Percentiles rank a stretch among this genome's conserved stretches.
Conservation (phyloP, 1,284 basidiomycete species). For the Cutaneotrichosporon mucoides region DNA sequence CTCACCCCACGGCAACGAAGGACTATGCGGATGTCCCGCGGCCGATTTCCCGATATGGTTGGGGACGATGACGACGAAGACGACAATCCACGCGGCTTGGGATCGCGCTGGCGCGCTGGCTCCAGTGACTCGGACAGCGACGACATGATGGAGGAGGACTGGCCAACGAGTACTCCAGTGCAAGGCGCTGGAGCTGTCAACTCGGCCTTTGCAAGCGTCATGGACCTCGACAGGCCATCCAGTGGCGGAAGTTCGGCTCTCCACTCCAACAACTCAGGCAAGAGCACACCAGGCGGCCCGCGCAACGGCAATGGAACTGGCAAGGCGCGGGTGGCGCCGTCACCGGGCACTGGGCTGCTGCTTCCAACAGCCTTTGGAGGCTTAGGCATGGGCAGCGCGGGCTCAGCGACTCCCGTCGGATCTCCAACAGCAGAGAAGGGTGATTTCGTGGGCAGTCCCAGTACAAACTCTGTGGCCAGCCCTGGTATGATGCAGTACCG, state of each 20-base stretch:
- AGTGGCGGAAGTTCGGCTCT: constrained; percentile 9
- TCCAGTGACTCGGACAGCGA: constrained; percentile 37
- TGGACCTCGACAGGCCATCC: constrained; percentile 44
- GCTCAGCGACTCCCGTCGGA: constrained; percentile 30
- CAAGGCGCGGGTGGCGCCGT: constrained; percentile 2
- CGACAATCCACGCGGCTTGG: constrained; percentile 3
- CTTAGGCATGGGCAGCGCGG: constrained; percentile 29
- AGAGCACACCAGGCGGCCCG: constrained; percentile 13
- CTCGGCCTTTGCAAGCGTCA: constrained; percentile 41
- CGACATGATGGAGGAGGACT: constrained; percentile 30
- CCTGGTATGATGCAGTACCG: constrained; percentile 45
- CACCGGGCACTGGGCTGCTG: constrained; percentile 32
- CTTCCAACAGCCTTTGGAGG: constrained; percentile 40
- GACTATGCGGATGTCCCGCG: constrained; percentile 25
- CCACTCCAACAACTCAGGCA: constrained; percentile 11
- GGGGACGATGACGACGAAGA: constrained; percentile 46
- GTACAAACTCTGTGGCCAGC: background rate
- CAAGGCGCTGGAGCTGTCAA: constrained; percentile 34
- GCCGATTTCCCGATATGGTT: constrained; percentile 46
- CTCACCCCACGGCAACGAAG: constrained; percentile 40
- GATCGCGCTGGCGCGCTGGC: constrained; percentile 10
- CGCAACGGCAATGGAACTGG: background rate
- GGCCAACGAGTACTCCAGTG: background rate
- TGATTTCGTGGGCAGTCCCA: constrained; percentile 25
- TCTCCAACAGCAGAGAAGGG: constrained; percentile 40